Evolutionary conservation across 106 monocot genomes (phyloP), one percentile per base, ranked within the genome.

Genomic region (Agapanthus africanus): DNA sequence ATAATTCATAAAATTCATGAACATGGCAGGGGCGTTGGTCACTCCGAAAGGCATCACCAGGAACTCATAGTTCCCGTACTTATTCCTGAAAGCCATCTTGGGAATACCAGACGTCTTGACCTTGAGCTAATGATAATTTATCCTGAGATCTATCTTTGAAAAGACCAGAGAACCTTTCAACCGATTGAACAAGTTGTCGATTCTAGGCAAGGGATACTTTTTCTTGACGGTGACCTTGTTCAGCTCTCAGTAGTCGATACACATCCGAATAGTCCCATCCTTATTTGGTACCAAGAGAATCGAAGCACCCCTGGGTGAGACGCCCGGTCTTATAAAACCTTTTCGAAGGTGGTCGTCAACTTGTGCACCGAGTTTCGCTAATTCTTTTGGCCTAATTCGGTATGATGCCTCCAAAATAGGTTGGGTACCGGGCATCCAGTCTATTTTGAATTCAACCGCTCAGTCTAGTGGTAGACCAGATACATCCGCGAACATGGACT

Each of bases 161-260:
- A 66, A 39, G 1, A 66, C 65, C 7, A 4, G 4, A 3, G 23
- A 0, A 10, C 65, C 38, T 0, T 39, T 4, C 6, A 66, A 15
- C 38, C 26, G 65, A 66, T 66, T 36, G 19, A 66, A 66, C 18
- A 66, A 39, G 19, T 66, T 21, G 21, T 66, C 65, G 37, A 66
- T 8, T 22, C 38, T 4, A 0, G 23, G 38, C 2, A 66, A 26
- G 3, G 38, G 38, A 40, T 66, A 66, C 38, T 40, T 10, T 38
- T 66, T 66, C 38, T 66, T 38, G 21, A 37, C 37, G 2, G 65
- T 66, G 6, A 66, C 65, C 13, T 40, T 66, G 7, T 66, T 66
- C 38, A 40, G 39, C 2, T 66, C 3, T 39, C 38, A 16, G 38
- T 38, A 66, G 11, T 66, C 38, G 37, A 40, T 25, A 22, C 65